Percentiles rank a stretch among this genome's conserved stretches.
phyloP scores from a whole-genome alignment of 306 rosid genomes.

The Benincasa hispida region DNA sequence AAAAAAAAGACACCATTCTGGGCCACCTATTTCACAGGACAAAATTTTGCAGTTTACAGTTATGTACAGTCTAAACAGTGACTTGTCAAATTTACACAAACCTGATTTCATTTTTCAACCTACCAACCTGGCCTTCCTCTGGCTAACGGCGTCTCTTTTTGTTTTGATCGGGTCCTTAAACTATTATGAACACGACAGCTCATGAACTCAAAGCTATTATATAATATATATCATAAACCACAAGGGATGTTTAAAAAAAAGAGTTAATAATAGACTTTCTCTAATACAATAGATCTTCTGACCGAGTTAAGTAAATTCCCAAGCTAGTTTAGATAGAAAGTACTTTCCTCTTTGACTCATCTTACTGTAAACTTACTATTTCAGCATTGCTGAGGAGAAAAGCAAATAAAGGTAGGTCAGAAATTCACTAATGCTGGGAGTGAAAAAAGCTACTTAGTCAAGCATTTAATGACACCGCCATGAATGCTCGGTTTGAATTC shows the following conservation, averaged over 20 bases:
- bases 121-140: not conserved
- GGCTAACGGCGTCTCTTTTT: not conserved
- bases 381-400: not conserved
- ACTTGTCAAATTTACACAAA: not conserved
- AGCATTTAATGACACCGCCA: not conserved
- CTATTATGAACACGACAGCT: not conserved
- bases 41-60: slow-evolving; percentile 1
- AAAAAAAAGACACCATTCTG: slow-evolving; percentile 6
- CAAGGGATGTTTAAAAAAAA: too few species aligned
- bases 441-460: not conserved
- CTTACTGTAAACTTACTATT: not conserved
- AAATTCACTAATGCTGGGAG: not conserved
- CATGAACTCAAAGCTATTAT: not conserved
- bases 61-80: slow-evolving; percentile 5
- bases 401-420: not conserved
- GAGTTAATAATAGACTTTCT: not conserved
- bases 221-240: too few species aligned
- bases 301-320: not conserved
- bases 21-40: not conserved
- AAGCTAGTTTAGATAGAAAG: not conserved
- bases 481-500: slow-evolving; percentile 1
- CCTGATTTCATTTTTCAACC: not conserved
- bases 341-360: slow-evolving; percentile 1
- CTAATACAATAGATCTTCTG: not conserved
- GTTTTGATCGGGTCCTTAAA: not conserved